Evolutionary conservation across 169 alveolate genomes (phyloP), one percentile per base, ranked within the genome.

Genomic region (Theileria orientalis): DNA sequence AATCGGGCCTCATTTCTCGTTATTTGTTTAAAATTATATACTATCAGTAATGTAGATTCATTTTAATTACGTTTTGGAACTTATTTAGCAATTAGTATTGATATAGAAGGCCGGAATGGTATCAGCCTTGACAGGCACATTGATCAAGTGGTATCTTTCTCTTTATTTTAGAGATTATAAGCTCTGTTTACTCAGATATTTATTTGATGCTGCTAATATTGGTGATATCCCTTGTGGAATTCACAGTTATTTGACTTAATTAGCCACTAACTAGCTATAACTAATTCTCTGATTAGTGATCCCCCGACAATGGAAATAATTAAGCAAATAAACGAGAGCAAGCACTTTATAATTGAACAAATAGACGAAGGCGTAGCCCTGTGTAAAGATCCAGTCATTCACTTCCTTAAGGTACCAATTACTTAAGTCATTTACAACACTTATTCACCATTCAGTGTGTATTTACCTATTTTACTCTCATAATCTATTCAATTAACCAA

Each of bases 231-330:
- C n/a, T n/a, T n/a, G n/a, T n/a, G n/a, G n/a, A n/a, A n/a, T n/a
- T n/a, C n/a, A n/a, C n/a, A n/a, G n/a, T n/a, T n/a, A n/a, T n/a
- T n/a, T n/a, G n/a, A n/a, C n/a, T n/a, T n/a, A n/a, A n/a, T n/a
- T n/a, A n/a, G n/a, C n/a, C n/a, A n/a, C n/a, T n/a, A n/a, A n/a
- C n/a, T n/a, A n/a, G n/a, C n/a, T n/a, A n/a, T n/a, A n/a, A n/a
- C n/a, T n/a, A n/a, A n/a, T n/a, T n/a, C n/a, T n/a, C n/a, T 29
- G 30, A 13, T 33, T 62, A 82, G 89, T 40, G 94, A 89, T 62
- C 91, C 90, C 29, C 94, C 94, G 30, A 85, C 92, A 2, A 89
- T 89, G 94, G 91, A 85, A 79, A 89, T 89, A 46, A 82, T 89
- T 57, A 72, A 77, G 41, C 90, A 85, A 23, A 83, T 89, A 41